These are phyloP conservation scores for Cladosporium sp. DNA, from an alignment of 2,329 filamentous ascomycete genomes.

Conservation along the genomic window DNA sequence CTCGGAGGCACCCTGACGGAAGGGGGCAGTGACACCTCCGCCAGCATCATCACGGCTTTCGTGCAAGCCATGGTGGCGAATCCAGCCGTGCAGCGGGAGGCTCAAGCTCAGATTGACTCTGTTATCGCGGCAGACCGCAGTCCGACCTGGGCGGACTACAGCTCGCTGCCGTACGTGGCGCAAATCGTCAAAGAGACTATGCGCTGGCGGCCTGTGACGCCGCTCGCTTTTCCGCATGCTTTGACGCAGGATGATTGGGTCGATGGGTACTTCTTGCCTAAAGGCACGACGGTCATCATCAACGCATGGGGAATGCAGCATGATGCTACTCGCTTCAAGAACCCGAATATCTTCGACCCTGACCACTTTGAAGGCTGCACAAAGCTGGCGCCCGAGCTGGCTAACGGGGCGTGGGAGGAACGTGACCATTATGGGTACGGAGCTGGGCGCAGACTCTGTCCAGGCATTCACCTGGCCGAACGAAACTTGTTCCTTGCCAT, in stretches of 20 bases:
- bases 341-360: conserved; percentile 31
- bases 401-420: conserved; percentile 29
- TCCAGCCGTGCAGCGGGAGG: conserved; percentile 25
- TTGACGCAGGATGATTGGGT: conserved; percentile 23
- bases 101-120: conserved; percentile 29
- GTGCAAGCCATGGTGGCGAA: conserved; percentile 30
- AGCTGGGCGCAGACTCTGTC: conserved; percentile 43
- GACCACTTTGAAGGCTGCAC: conserved; percentile 30
- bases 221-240: conserved; percentile 37
- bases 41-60: conserved; percentile 32
- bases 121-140: conserved; percentile 22
- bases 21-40: conserved; percentile 37
- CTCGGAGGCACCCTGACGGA: conserved; percentile 32
- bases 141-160: conserved; percentile 29
- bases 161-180: conserved; percentile 28
- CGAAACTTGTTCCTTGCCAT: conserved; percentile 40
- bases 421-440: conserved; percentile 46
- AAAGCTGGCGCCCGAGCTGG: conserved; percentile 32
- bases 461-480: conserved; percentile 45
- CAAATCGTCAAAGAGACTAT: conserved; percentile 32
- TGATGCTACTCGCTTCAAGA: conserved; percentile 24
- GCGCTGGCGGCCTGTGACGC: conserved; percentile 32
- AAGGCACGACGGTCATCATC: conserved; percentile 29
- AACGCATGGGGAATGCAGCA: conserved; percentile 38
- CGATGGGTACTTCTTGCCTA: conserved; percentile 33